Evolutionary conservation across 108 stramenopile genomes (phyloP).

Genomic region (Cyclostephanos tholiformis): DNA sequence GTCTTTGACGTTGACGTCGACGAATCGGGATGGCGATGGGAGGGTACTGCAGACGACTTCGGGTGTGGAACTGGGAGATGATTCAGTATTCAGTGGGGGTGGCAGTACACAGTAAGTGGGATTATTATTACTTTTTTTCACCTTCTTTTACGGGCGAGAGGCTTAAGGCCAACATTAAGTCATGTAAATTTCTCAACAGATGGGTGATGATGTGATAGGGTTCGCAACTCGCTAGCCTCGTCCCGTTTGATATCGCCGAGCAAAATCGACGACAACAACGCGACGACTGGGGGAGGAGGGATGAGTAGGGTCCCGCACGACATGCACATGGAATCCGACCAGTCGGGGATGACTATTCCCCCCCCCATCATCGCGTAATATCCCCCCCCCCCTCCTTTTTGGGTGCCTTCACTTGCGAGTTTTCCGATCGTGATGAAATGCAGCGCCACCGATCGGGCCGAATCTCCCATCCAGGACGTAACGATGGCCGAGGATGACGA

Average conservation of each 20-base stretch:
- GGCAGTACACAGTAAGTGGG: constrained; percentile 41
- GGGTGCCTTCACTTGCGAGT: background rate
- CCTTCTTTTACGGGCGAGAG: too few species aligned
- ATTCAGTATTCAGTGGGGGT: constrained; percentile 48
- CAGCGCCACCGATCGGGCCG: constrained; percentile 16
- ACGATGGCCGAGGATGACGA: background rate
- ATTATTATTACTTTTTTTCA: background rate
- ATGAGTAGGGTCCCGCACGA: constrained; percentile 32
- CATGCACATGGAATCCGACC: constrained; percentile 34
- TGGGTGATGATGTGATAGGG: too few species aligned
- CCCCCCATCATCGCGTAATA: too few species aligned
- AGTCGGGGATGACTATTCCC: too few species aligned
- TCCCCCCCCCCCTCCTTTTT: background rate
- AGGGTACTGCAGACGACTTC: too few species aligned
- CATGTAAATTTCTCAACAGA: too few species aligned
- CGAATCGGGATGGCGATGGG: too few species aligned
- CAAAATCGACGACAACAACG: constrained; percentile 5
- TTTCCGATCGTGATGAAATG: constrained; percentile 6
- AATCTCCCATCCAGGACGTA: constrained; percentile 25
- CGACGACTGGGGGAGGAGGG: background rate
- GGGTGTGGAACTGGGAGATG: too few species aligned
- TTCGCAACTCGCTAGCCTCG: too few species aligned
- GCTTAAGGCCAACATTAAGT: too few species aligned
- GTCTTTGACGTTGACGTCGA: too few species aligned
- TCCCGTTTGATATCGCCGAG: background rate